Percentiles rank a stretch among this genome's conserved stretches.
Evolutionary conservation across 2,329 filamentous ascomycete species (phyloP).

Genomic region (Ceratocystis cacaofunesta): DNA sequence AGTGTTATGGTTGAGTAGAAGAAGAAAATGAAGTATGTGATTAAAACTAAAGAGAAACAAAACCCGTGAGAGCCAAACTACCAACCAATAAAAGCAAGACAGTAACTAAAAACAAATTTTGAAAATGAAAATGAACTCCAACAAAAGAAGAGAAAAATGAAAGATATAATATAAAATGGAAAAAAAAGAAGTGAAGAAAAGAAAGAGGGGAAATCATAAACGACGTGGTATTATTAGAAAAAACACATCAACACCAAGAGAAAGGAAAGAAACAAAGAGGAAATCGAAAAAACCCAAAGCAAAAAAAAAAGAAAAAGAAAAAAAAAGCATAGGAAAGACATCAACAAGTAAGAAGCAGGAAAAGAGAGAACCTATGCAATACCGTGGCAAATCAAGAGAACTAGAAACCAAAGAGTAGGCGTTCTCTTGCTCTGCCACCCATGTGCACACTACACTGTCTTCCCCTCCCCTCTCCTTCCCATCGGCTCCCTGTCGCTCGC

Average conservation of each 20-base stretch:
- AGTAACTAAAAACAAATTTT: neutral
- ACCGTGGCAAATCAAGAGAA: too few species aligned
- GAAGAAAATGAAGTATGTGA: neutral
- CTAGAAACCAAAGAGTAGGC: too few species aligned
- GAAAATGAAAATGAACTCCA: neutral
- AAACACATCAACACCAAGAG: conserved; percentile 1
- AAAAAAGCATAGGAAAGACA: neutral
- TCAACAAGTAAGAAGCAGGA: neutral
- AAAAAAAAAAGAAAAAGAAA: neutral
- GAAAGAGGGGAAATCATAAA: neutral
- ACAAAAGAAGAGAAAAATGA: neutral
- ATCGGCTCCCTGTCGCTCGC: neutral
- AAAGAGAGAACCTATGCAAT: neutral
- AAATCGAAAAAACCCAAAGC: neutral
- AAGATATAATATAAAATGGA: neutral
- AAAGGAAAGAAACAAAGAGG: neutral
- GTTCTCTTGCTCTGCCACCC: too few species aligned
- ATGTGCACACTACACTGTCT: too few species aligned
- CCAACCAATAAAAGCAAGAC: neutral
- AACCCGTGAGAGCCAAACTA: neutral
- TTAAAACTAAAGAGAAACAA: neutral
- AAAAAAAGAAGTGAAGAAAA: neutral
- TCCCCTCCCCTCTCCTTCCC: neutral
- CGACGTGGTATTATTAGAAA: conserved; percentile 9
- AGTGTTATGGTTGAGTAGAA: neutral